Evolutionary conservation across 768 basidiomycete genomes (phyloP), one percentile per base, ranked within the genome.

Genomic region (Tricholoma hemisulphureum): DNA sequence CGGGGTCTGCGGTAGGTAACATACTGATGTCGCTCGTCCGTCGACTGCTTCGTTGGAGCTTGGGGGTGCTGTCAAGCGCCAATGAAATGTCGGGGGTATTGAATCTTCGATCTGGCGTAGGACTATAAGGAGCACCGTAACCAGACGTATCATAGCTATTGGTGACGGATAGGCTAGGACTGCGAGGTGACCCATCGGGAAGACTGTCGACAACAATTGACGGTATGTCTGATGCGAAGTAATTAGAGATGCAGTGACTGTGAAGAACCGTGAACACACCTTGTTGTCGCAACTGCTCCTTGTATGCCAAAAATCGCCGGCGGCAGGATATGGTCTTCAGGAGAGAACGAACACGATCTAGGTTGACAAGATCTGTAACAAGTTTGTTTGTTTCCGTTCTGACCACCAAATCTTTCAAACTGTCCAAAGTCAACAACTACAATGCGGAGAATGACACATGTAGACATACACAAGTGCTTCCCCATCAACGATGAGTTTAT

Each of bases 401-500:
- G 18, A 79, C 77, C 11, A 93, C 83, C 1, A 94, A 80, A 57
- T 97, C 95, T 59, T 92, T 87, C 55, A 96, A 69, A 31, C 95
- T 97, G 61, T 2, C 21, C 8, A 57, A 35, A 41, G 20, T 43
- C 11, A 57, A 67, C 45, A 60, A 56, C 45, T 51, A 41, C 28
- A 11, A 6, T 13, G 26, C 9, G 18, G 21, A 4, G 32, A 9
- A 32, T 20, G 37, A 24, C 9, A 6, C 21, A 35, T 37, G 26
- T 18, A 31, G 13, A 83, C 92, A 68, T 70, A 96, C 95, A 86
- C 82, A 23, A 98, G 75, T 13, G 95, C 95, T 28, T 93, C 90
- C 24, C 83, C 84, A 72, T 97, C 94, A 51, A 92, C 83, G 61
- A 98, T 93, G 52, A 98, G 75, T 70, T 92, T 95, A 75, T 98